These are phyloP conservation scores for Corymbia maculata DNA, from an alignment of 345 rosid genomes.

Conservation along the genomic window DNA sequence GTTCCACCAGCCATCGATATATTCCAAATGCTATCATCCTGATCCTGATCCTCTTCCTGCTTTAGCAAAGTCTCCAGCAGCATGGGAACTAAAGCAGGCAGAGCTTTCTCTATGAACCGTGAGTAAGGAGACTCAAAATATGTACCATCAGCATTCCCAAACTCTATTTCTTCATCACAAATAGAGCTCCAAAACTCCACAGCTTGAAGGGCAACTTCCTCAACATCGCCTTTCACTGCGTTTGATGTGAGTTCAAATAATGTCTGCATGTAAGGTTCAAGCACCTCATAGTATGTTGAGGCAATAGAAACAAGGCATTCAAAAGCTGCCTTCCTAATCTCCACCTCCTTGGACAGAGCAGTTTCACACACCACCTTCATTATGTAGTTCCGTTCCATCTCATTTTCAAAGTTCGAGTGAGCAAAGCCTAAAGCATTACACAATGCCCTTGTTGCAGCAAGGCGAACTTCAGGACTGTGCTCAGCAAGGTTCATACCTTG, in stretches of 20 bases:
- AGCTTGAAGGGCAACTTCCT: slow-evolving; percentile 90
- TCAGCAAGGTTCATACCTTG: slow-evolving; percentile 91
- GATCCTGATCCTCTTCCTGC: slow-evolving; percentile 95
- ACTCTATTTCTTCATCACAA: slow-evolving; percentile 95
- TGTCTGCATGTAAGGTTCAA: slow-evolving; percentile 80
- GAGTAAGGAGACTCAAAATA: slow-evolving; percentile 62
- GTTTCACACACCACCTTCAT: slow-evolving; percentile 96
- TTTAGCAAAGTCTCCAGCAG: slow-evolving; percentile 76
- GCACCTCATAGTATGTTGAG: slow-evolving; percentile 74
- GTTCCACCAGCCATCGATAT: slow-evolving; percentile 98
- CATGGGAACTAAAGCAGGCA: slow-evolving; percentile 65
- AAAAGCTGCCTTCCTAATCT: slow-evolving; percentile 84
- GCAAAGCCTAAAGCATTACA: slow-evolving; percentile 90
- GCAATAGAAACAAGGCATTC: slow-evolving; percentile 97
- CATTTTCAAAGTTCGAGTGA: slow-evolving; percentile 85
- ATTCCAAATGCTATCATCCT: slow-evolving; percentile 82
- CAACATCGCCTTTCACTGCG: slow-evolving; percentile 81
- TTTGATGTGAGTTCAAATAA: slow-evolving; percentile 84
- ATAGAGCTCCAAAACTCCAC: slow-evolving; percentile 97
- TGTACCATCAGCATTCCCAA: slow-evolving; percentile 47
- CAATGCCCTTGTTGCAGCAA: slow-evolving; percentile 76
- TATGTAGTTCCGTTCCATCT: slow-evolving; percentile 84
- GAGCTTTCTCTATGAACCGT: slow-evolving; percentile 71
- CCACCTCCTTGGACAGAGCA: slow-evolving; percentile 67
- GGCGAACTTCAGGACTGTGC: slow-evolving; percentile 65